A percentile compares a stretch with the other conserved stretches of the same genome.
Evolutionary conservation across 2,329 filamentous ascomycete genomes (phyloP).

Genomic region (Monosporascus sp.): DNA sequence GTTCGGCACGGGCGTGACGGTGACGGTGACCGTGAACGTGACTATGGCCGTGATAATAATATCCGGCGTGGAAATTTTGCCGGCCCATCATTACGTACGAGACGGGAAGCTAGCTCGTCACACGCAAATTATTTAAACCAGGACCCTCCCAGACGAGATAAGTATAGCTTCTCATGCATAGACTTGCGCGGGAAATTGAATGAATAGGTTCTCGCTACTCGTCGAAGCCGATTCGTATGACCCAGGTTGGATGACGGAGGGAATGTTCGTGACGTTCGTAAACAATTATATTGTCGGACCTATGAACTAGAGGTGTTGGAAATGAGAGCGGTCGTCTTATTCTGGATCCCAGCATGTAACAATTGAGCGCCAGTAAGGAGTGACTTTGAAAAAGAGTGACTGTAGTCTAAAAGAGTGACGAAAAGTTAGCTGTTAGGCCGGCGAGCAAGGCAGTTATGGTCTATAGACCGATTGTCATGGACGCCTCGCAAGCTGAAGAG

Average conservation of each 20-base stretch:
- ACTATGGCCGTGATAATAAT: slow-evolving; percentile 15
- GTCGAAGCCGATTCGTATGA: neutral
- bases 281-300: neutral
- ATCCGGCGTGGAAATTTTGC: slow-evolving; percentile 9
- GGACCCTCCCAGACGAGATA: neutral
- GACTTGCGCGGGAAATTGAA: neutral
- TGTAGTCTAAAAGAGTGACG: slow-evolving; percentile 35
- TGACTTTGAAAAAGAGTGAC: slow-evolving; percentile 8
- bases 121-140: neutral
- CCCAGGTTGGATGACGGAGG: neutral
- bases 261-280: neutral
- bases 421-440: slow-evolving; percentile 42
- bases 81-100: slow-evolving; percentile 14
- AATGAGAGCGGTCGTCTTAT: neutral
- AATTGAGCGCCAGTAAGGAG: slow-evolving; percentile 5
- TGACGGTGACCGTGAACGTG: slow-evolving; percentile 20
- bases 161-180: neutral
- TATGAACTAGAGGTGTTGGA: neutral
- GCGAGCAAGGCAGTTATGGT: slow-evolving; percentile 45
- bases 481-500: slow-evolving; percentile 16
- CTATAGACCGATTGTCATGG: slow-evolving; percentile 31
- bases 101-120: neutral
- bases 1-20: slow-evolving; percentile 17
- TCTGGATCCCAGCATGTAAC: slow-evolving; percentile 3
- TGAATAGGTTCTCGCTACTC: neutral